phyloP scores from a whole-genome alignment of 371 early-diverging fungal species.

The Sporodiniella umbellata region DNA sequence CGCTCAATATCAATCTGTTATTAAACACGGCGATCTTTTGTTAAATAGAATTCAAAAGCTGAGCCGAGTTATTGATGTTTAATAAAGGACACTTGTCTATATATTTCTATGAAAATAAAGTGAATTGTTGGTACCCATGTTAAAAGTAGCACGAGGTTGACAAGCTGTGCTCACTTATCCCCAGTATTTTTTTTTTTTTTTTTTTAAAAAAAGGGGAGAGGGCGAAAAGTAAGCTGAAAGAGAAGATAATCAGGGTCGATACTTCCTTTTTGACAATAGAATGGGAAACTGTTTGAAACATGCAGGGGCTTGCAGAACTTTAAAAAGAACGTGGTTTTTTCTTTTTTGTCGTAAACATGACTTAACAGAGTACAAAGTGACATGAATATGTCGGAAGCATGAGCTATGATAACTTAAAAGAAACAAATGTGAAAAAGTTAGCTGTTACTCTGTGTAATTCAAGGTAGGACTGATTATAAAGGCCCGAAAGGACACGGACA shows the following conservation, averaged over 20 bases:
- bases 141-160: not conserved
- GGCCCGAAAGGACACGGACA: not conserved
- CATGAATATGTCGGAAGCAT: not conserved
- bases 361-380: not conserved
- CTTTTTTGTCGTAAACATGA: not conserved
- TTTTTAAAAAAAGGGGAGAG: not conserved
- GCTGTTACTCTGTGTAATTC: too few relatives aligned
- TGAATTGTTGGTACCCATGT: not conserved
- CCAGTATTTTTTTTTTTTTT: too few relatives aligned
- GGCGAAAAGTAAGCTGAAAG: not conserved
- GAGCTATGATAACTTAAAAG: not conserved
- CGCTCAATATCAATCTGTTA: conserved; percentile 91
- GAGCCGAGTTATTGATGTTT: conserved; percentile 86
- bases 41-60: conserved; percentile 96
- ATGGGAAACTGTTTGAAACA: not conserved
- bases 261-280: not conserved
- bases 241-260: not conserved
- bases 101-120: not conserved
- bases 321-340: not conserved
- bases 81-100: conserved; percentile 1
- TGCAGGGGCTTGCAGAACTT: not conserved
- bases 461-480: not conserved
- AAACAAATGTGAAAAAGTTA: too few relatives aligned
- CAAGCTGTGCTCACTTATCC: not conserved
- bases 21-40: conserved; percentile 96